These are phyloP conservation scores for Sodiomyces alkalinus DNA, from an alignment of 2,329 filamentous ascomycete genomes.

Conservation along the genomic window DNA sequence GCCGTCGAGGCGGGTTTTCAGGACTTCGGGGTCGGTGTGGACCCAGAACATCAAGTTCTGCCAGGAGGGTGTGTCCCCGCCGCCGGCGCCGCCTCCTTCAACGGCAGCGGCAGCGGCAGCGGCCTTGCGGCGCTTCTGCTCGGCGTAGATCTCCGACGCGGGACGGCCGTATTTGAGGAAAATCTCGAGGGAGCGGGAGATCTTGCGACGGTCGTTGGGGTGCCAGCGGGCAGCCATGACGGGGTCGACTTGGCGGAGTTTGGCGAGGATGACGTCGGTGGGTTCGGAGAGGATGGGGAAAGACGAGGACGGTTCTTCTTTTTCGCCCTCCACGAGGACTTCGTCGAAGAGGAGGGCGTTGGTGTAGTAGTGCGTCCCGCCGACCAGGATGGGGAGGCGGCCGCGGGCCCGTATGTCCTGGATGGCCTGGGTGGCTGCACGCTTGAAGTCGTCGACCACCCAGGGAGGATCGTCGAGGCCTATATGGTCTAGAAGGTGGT, in stretches of 20 bases:
- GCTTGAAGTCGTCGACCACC: constrained; percentile 66
- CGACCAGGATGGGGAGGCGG: constrained; percentile 77
- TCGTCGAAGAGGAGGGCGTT: constrained; percentile 77
- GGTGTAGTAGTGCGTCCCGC: constrained; percentile 91
- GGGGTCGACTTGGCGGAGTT: constrained; percentile 69
- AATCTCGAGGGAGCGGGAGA: constrained; percentile 78
- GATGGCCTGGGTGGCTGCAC: constrained; percentile 53
- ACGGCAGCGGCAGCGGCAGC: constrained; percentile 7
- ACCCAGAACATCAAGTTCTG: constrained; percentile 72
- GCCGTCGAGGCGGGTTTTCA: constrained; percentile 56
- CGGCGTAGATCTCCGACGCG: constrained; percentile 75
- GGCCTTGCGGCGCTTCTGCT: constrained; percentile 44
- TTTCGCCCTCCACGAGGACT: constrained; percentile 37
- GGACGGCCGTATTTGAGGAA: constrained; percentile 67
- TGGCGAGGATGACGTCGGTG: constrained; percentile 55
- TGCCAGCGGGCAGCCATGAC: constrained; percentile 87
- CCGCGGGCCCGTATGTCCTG: constrained; percentile 63
- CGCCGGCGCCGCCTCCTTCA: constrained; percentile 7
- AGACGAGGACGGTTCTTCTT: constrained; percentile 17
- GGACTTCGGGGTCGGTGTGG: constrained; percentile 51
- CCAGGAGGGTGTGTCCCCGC: constrained; percentile 19
- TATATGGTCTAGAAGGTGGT: constrained; percentile 77
- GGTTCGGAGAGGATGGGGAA: constrained; percentile 60
- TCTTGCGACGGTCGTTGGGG: constrained; percentile 82
- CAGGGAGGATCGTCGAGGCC: constrained; percentile 64